Conservation (phyloP, 257 asterid genomes). For the Jasminum sambac region DNA sequence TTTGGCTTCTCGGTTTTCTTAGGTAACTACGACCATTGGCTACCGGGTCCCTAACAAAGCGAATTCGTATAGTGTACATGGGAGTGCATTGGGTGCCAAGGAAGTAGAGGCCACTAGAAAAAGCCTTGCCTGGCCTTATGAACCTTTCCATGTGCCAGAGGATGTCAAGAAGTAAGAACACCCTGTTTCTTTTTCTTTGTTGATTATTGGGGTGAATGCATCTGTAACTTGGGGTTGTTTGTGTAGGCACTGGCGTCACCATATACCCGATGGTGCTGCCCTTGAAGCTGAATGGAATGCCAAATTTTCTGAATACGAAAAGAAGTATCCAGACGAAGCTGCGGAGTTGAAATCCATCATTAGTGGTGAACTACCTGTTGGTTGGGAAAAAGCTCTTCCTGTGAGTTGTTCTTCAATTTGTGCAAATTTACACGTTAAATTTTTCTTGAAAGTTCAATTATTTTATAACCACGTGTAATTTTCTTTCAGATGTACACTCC, state of each 20-base stretch:
- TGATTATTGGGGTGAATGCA: slow-evolving; percentile 15
- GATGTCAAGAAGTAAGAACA: slow-evolving; percentile 78
- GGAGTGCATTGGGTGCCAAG: slow-evolving; percentile 80
- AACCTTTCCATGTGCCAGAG: slow-evolving; percentile 81
- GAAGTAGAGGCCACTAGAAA: slow-evolving; percentile 98
- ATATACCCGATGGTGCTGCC: slow-evolving; percentile 72
- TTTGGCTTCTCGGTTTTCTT: slow-evolving; percentile 9
- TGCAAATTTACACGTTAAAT: slow-evolving; percentile 16
- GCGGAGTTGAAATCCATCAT: slow-evolving; percentile 68
- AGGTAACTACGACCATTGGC: slow-evolving; percentile 85
- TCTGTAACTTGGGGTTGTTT: slow-evolving; percentile 16
- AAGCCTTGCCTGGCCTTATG: slow-evolving; percentile 93
- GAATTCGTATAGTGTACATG: slow-evolving; percentile 83
- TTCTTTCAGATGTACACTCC: slow-evolving; percentile 67
- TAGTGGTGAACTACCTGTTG: slow-evolving; percentile 69
- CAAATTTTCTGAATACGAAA: slow-evolving; percentile 80
- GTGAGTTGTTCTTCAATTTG: slow-evolving; percentile 42
- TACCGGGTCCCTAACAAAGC: slow-evolving; percentile 83
- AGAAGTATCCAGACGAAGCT: slow-evolving; percentile 80
- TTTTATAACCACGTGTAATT: neutral
- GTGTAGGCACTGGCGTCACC: slow-evolving; percentile 90
- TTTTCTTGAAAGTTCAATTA: slow-evolving; percentile 6
- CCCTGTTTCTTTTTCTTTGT: slow-evolving; percentile 8
- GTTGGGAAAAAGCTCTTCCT: slow-evolving; percentile 87
- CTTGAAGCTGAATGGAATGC: slow-evolving; percentile 91